A percentile compares a stretch with the other conserved stretches of the same genome.
Evolutionary conservation across 2,329 filamentous ascomycete species (phyloP).

Genomic region (Cercospora zeina): DNA sequence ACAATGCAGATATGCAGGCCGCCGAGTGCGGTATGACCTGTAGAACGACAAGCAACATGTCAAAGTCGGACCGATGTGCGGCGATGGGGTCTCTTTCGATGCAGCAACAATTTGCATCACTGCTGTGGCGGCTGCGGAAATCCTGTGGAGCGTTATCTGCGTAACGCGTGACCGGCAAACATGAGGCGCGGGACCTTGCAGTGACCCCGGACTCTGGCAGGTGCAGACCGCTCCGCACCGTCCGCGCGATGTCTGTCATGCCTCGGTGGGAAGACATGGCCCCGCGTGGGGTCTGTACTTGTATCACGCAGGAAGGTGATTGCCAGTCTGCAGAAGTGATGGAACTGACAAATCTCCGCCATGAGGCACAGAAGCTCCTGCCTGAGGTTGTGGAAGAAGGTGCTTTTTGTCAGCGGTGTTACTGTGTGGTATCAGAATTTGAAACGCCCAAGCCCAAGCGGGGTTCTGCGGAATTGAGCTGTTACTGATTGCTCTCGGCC

Average conservation of each 20-base stretch:
- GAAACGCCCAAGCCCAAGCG: not conserved
- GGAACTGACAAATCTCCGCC: not conserved
- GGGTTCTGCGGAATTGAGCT: not conserved
- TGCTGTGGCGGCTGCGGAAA: no score
- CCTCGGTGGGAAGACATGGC: not conserved
- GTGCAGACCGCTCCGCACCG: not conserved
- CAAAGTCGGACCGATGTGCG: conserved; percentile 8
- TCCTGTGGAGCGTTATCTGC: not conserved
- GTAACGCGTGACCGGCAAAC: conserved; percentile 9
- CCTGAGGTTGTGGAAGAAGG: not conserved
- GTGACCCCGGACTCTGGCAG: not conserved
- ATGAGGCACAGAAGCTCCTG: not conserved
- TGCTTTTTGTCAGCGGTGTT: conserved; percentile 1
- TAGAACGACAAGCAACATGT: not conserved
- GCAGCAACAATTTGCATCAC: not conserved
- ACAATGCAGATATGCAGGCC: not conserved
- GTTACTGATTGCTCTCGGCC: not conserved
- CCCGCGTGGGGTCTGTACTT: not conserved
- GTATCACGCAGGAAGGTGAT: not conserved
- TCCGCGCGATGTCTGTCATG: not conserved
- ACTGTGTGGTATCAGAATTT: conserved; percentile 2
- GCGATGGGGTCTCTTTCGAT: not conserved
- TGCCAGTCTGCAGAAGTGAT: not conserved
- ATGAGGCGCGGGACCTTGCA: conserved; percentile 14
- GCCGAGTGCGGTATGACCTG: conserved; percentile 1